Conservation (phyloP, 1,139 yeast genomes). For the Saccharomyces hybrid region DNA sequence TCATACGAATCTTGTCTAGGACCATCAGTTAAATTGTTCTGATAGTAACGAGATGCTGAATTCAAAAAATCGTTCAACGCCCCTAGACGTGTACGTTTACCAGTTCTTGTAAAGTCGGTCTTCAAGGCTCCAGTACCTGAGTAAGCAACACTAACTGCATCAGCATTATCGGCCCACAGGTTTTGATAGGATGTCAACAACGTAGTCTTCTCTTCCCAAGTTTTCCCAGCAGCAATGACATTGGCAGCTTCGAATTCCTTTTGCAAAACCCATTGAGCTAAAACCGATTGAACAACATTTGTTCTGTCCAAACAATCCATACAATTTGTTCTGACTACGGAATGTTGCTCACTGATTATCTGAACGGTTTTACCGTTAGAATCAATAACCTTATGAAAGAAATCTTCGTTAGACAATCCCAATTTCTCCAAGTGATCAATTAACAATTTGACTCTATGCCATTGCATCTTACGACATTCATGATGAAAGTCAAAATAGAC, state of each 20-base stretch:
- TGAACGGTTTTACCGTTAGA: slow-evolving; percentile 19
- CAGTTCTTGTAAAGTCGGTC: slow-evolving; percentile 93
- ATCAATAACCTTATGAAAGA: slow-evolving; percentile 44
- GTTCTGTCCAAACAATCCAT: slow-evolving; percentile 99
- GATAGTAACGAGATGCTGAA: slow-evolving; percentile 77
- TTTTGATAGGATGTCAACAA: slow-evolving; percentile 70
- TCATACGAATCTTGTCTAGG: slow-evolving; percentile 92
- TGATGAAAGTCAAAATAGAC: slow-evolving; percentile 96
- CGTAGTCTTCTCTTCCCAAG: slow-evolving; percentile 52
- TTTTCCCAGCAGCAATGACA: slow-evolving; percentile 28
- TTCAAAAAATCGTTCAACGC: slow-evolving; percentile 76
- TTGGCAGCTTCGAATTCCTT: slow-evolving; percentile 48
- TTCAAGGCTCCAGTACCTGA: slow-evolving; percentile 97
- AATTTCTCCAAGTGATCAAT: slow-evolving; percentile 55
- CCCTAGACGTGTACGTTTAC: slow-evolving; percentile 77
- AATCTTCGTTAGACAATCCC: slow-evolving; percentile 62
- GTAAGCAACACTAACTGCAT: slow-evolving; percentile 81
- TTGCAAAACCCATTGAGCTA: slow-evolving; percentile 84
- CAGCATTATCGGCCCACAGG: slow-evolving; percentile 98
- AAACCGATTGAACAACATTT: slow-evolving; percentile 91
- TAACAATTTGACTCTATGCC: slow-evolving; percentile 80
- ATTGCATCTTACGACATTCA: slow-evolving; percentile 90
- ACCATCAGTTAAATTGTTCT: slow-evolving; percentile 84
- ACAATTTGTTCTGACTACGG: slow-evolving; percentile 87
- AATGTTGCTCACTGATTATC: slow-evolving; percentile 43